A percentile compares a stretch with the other conserved stretches of the same genome.
Conservation (phyloP, 345 rosid genomes). For the Pseudoturritis turrita region DNA sequence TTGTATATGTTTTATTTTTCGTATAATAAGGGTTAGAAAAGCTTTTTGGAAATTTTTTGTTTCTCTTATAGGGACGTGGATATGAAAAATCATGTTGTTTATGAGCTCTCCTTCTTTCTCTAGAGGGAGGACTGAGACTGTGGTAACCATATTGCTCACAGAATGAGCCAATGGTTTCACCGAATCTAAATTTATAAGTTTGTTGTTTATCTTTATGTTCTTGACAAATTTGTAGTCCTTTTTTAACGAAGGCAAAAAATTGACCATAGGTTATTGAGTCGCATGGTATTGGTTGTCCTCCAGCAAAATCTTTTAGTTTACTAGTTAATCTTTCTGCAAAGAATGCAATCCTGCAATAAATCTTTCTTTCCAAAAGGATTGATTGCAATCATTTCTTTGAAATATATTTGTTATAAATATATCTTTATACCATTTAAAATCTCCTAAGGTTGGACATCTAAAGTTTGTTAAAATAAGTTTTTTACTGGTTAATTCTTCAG, state of each 20-base stretch:
- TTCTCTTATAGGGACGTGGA: background rate
- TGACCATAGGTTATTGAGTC: background rate
- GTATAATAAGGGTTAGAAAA: background rate
- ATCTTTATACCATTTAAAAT: too few relatives aligned
- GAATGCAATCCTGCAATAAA: too few relatives aligned
- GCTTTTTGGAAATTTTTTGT: background rate
- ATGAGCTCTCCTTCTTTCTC: background rate
- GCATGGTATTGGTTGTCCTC: background rate
- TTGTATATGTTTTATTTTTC: background rate
- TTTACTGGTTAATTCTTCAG: too few relatives aligned
- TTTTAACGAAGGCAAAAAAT: background rate
- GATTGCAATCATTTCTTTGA: too few relatives aligned
- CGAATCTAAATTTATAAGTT: background rate
- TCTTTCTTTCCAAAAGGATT: too few relatives aligned
- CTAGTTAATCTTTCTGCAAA: too few relatives aligned
- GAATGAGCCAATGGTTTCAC: background rate
- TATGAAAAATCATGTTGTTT: background rate
- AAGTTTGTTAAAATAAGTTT: too few relatives aligned
- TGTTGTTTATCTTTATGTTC: background rate
- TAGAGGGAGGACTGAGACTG: too few relatives aligned
- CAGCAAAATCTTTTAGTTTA: background rate
- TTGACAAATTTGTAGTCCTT: background rate
- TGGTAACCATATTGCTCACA: too few relatives aligned
- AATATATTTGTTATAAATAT: too few relatives aligned
- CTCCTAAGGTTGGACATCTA: too few relatives aligned